These are phyloP conservation scores for Claviceps cyperi DNA, from an alignment of 2,329 filamentous ascomycete genomes.

Conservation along the genomic window DNA sequence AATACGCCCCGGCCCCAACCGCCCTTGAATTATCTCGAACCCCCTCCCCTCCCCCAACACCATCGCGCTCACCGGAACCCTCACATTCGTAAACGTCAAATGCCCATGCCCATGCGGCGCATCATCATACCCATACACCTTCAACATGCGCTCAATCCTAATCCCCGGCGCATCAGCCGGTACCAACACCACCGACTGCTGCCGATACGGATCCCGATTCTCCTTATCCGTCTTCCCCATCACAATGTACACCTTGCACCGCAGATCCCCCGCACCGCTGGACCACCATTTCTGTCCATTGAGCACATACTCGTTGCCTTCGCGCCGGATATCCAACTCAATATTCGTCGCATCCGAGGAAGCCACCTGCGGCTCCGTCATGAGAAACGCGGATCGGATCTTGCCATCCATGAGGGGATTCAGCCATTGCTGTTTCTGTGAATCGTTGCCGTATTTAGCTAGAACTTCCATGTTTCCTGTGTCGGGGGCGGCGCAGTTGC, in stretches of 20 bases:
- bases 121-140: conserved; percentile 91
- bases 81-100: conserved; percentile 76
- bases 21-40: conserved; percentile 97
- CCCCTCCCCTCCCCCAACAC: conserved; percentile 86
- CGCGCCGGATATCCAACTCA: conserved; percentile 63
- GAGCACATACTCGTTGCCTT: conserved; percentile 79
- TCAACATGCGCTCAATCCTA: conserved; percentile 86
- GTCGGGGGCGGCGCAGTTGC: conserved; percentile 81
- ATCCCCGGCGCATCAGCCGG: conserved; percentile 69
- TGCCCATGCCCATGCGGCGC: conserved; percentile 97
- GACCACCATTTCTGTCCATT: conserved; percentile 99
- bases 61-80: conserved; percentile 70
- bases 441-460: conserved; percentile 77
- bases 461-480: conserved; percentile 94
- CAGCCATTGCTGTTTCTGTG: conserved; percentile 75
- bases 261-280: conserved; percentile 80
- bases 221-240: conserved; percentile 82
- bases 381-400: conserved; percentile 81
- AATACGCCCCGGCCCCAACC: conserved; percentile 87
- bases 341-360: conserved; percentile 91
- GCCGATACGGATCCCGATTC: conserved; percentile 66
- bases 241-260: conserved; percentile 87
- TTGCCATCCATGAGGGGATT: conserved; percentile 66
- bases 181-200: conserved; percentile 88
- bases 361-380: conserved; percentile 84